A percentile compares a stretch with the other conserved stretches of the same genome.
Evolutionary conservation across 1,284 basidiomycete genomes (phyloP).

Genomic region (Naganishia cerealis): DNA sequence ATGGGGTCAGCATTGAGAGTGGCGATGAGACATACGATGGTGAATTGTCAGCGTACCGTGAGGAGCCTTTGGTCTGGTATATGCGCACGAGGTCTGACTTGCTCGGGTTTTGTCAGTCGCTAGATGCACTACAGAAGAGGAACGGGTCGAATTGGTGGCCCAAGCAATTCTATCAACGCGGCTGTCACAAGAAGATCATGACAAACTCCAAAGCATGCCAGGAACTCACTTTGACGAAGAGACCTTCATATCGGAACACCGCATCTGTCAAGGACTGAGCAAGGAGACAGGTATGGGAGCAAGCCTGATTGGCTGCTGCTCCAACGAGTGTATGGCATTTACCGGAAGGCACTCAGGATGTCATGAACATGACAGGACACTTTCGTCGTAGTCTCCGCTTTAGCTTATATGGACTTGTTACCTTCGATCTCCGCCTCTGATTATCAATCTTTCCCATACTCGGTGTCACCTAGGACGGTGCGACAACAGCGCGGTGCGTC

Average conservation of each 20-base stretch:
- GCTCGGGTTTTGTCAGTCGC: background rate
- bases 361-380: too few species aligned
- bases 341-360: background rate
- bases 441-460: too few species aligned
- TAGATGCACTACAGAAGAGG: background rate
- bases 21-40: background rate
- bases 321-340: constrained; percentile 4
- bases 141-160: background rate
- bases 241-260: constrained; percentile 1
- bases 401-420: too few species aligned
- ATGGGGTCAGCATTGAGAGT: background rate
- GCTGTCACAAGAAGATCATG: background rate
- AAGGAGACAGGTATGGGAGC: background rate
- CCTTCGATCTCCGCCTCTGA: too few species aligned
- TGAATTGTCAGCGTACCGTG: background rate
- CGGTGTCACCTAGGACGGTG: too few species aligned
- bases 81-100: too few species aligned
- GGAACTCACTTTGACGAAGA: background rate
- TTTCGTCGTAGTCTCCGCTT: too few species aligned
- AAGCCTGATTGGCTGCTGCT: background rate
- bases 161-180: constrained; percentile 1
- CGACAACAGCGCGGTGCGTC: too few species aligned
- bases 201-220: background rate
- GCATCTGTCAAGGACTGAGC: background rate
- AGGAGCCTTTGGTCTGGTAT: background rate